Evolutionary conservation across 192 early-diverging fungal species (phyloP).

Genomic region (Physocladia obscura): DNA sequence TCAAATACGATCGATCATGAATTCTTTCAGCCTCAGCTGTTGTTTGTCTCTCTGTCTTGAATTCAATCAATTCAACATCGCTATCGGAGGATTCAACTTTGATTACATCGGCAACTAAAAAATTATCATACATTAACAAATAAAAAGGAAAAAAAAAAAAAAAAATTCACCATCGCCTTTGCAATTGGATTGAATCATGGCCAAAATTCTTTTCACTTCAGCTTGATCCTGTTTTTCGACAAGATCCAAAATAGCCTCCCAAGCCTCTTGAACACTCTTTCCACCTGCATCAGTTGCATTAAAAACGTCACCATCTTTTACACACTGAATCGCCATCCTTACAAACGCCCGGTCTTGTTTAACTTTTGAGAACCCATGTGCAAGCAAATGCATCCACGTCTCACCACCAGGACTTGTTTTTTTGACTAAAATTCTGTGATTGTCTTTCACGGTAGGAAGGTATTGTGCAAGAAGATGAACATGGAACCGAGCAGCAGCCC

Average conservation of each 20-base stretch:
- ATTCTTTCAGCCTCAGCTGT: no score
- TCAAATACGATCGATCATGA: no score
- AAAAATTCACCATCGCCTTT: no score
- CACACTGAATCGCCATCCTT: neutral
- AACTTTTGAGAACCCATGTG: neutral
- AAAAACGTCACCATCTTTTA: neutral
- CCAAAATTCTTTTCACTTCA: conserved; percentile 6
- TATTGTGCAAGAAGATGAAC: neutral
- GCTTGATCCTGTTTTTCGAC: neutral
- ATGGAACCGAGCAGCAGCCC: conserved; percentile 3
- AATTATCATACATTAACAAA: no score
- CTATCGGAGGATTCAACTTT: no score
- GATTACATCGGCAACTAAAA: no score
- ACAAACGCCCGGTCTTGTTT: neutral
- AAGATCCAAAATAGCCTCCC: neutral
- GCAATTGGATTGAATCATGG: conserved; percentile 5
- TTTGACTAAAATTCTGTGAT: neutral
- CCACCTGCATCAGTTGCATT: neutral
- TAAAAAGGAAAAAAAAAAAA: no score
- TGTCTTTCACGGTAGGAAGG: neutral
- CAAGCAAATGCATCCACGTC: conserved; percentile 11
- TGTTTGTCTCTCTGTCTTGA: no score
- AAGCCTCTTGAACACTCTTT: conserved; percentile 6
- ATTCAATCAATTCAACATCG: no score
- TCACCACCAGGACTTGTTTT: neutral